These are phyloP conservation scores for Exophiala sideris DNA, from an alignment of 2,329 filamentous ascomycete genomes.

Conservation along the genomic window DNA sequence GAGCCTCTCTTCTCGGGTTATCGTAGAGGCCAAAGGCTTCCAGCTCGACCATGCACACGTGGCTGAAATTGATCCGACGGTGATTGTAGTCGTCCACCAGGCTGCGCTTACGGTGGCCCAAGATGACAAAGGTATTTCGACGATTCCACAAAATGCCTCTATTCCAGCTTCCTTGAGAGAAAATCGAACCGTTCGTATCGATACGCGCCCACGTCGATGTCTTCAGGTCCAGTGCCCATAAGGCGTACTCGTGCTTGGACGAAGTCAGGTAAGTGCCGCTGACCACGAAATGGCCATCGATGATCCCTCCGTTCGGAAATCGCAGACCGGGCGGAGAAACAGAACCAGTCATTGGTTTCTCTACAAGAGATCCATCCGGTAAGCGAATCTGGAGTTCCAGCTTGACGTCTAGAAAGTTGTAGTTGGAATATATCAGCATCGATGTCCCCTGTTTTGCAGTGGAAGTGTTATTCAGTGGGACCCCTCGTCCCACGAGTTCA, in stretches of 20 bases:
- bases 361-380: conserved; percentile 76
- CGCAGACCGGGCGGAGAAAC: conserved; percentile 88
- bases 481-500: conserved; percentile 27
- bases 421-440: conserved; percentile 98
- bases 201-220: conserved; percentile 93
- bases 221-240: conserved; percentile 89
- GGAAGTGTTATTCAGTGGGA: conserved; percentile 19
- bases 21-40: conserved; percentile 97
- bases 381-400: conserved; percentile 86
- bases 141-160: conserved; percentile 89
- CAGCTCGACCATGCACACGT: conserved; percentile 93
- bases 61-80: conserved; percentile 92
- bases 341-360: conserved; percentile 82
- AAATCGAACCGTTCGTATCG: conserved; percentile 88
- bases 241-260: conserved; percentile 94
- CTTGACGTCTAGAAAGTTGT: conserved; percentile 97
- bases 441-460: conserved; percentile 47
- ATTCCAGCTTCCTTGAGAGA: conserved; percentile 97
- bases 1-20: conserved; percentile 75
- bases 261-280: conserved; percentile 96
- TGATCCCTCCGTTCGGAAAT: conserved; percentile 93
- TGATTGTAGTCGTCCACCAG: conserved; percentile 98
- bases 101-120: conserved; percentile 89
- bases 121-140: conserved; percentile 90
- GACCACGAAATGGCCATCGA: conserved; percentile 94